Base-by-base conservation (phyloP, 2,329 filamentous ascomycete genomes). In the Pseudocercospora ulei region DNA sequence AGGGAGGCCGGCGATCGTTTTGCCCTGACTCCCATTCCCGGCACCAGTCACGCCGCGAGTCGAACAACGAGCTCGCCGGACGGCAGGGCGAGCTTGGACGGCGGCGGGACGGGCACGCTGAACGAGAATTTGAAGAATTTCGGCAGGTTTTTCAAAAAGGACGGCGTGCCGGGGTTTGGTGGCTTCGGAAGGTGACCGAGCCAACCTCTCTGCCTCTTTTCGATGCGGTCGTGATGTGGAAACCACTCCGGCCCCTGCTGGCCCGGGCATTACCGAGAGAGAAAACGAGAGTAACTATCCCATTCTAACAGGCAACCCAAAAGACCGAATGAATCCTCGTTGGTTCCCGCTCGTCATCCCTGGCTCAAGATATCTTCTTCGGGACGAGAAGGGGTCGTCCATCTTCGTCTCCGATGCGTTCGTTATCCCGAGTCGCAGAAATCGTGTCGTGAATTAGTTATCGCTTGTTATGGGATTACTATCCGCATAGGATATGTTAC, bases 81-180 rank as follows among this genome's bases (percentile, higher is more conserved):
- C 52, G 48, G 46, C 27, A 24, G 41, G 30, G 11, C 38, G 55
- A 45, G 36, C 18, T 49, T 51, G 20, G 51, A 44, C 18, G 52
- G 43, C 24, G 52, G 61, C 29, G 49, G 38, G 49, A 57, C 80
- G 54, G 75, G 74, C 5, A 84, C 81, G 36, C 74, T 95, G 48
- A 93, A 95, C 58, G 87, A 93, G 63, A 95, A 95, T 62, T 60
- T 96, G 62, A 87, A 85, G 66, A 94, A 85, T 60, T 83, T 98
- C 63, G 88, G 88, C 14, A 95, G 93, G 64, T 95, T 96, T 65
- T 96, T 96, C 67, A 78, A 81, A 47, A 70, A 88, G 47, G 88
- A 95, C 65, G 78, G 88, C 47, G 82, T 82, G 18, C 76, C 78
- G 2, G 44, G 41, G 6, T 72, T 57, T 44, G 54, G 55, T n/a